These are phyloP conservation scores for Phymatotrichopsis omnivora DNA, from an alignment of 2,329 filamentous ascomycete genomes.

Conservation along the genomic window DNA sequence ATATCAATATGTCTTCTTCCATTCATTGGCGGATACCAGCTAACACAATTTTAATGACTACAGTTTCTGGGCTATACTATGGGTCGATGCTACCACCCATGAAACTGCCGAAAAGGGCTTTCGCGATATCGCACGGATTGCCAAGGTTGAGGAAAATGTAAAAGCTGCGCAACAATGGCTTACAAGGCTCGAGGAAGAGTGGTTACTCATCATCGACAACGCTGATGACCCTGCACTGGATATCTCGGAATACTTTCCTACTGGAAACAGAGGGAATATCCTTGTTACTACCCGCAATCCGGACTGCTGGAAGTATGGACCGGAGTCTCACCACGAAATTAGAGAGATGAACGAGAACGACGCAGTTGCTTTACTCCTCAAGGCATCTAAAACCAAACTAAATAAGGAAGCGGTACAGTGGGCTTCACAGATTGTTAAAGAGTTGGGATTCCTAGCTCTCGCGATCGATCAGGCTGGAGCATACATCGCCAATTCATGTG, in stretches of 20 bases:
- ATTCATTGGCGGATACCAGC: not conserved
- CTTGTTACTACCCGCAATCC: slow-evolving; percentile 36
- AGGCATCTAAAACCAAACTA: not conserved
- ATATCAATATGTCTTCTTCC: too few species aligned
- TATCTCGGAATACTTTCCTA: slow-evolving; percentile 32
- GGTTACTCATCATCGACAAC: slow-evolving; percentile 39
- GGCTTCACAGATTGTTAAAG: not conserved
- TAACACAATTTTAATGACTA: not conserved
- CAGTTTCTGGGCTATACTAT: slow-evolving; percentile 33
- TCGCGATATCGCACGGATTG: slow-evolving; percentile 15
- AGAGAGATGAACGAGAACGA: not conserved
- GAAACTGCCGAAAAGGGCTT: slow-evolving; percentile 19
- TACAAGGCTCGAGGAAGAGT: slow-evolving; percentile 29
- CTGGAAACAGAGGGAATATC: slow-evolving; percentile 1
- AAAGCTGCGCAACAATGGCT: slow-evolving; percentile 28
- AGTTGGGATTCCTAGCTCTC: slow-evolving; percentile 6
- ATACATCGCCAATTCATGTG: not conserved
- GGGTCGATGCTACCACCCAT: slow-evolving; percentile 24
- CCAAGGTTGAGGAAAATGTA: not conserved
- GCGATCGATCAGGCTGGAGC: slow-evolving; percentile 8
- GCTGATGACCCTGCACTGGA: slow-evolving; percentile 35
- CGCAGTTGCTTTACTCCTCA: not conserved
- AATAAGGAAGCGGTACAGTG: not conserved
- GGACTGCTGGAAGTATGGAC: slow-evolving; percentile 3
- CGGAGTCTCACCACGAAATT: not conserved